These are phyloP conservation scores for Crithidia brevicula DNA, from an alignment of 208 protist genomes.

Conservation along the genomic window DNA sequence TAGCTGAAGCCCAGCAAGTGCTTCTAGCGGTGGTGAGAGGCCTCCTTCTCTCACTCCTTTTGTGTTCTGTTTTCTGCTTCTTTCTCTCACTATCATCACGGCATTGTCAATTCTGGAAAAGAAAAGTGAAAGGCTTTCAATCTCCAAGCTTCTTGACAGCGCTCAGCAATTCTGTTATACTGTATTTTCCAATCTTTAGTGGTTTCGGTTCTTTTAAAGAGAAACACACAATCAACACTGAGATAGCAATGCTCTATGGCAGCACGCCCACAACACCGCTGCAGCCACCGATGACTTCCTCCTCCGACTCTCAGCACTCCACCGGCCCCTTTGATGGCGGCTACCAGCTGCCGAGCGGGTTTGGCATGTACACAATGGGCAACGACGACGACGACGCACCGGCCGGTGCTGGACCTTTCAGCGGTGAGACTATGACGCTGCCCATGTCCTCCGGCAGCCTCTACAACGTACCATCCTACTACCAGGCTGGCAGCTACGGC, in stretches of 20 bases:
- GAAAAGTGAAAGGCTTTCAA: too few relatives aligned
- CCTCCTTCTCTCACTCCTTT: neutral
- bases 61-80: neutral
- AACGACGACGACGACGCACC: neutral
- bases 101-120: too few relatives aligned
- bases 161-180: neutral
- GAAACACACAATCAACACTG: neutral
- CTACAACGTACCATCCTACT: constrained; percentile 18
- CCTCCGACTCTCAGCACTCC: neutral
- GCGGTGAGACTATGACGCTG: neutral
- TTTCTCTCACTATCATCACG: neutral
- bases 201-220: neutral
- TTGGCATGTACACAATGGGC: constrained; percentile 13
- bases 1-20: too few relatives aligned
- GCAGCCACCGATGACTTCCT: neutral
- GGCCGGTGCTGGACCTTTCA: neutral
- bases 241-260: neutral
- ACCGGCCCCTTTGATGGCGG: constrained; percentile 1
- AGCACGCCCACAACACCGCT: neutral
- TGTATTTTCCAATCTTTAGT: neutral
- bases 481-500: constrained; percentile 15
- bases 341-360: neutral
- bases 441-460: neutral
- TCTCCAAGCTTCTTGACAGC: neutral
- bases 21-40: too few relatives aligned